These are phyloP conservation scores for Arthrobotrys sphaeroides DNA, from an alignment of 2,329 filamentous ascomycete species.

Conservation along the genomic window DNA sequence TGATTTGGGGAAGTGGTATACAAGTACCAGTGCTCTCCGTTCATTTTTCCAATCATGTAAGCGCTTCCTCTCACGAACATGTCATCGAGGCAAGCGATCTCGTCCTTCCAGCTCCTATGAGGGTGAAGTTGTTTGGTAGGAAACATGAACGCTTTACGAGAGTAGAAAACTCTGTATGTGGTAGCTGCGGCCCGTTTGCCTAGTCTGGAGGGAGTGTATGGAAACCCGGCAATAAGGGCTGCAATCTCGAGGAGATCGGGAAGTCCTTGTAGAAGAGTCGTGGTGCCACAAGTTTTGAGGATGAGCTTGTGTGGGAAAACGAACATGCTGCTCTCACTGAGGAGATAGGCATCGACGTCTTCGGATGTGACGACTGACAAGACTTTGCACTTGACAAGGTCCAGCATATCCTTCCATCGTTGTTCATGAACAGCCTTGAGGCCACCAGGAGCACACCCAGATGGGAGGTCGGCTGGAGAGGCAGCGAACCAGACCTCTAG, in stretches of 20 bases:
- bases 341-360: conserved; percentile 91
- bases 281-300: conserved; percentile 97
- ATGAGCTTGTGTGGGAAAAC: conserved; percentile 99
- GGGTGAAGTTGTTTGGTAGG: conserved; percentile 93
- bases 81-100: conserved; percentile 90
- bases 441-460: conserved; percentile 75
- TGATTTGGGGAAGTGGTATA: conserved; percentile 95
- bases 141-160: conserved; percentile 97
- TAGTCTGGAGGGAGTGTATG: conserved; percentile 68
- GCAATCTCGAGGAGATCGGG: conserved; percentile 93
- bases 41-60: conserved; percentile 99
- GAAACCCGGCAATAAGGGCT: conserved; percentile 85
- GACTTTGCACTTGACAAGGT: conserved; percentile 98
- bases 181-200: conserved; percentile 74
- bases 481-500: conserved; percentile 98
- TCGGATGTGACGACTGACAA: conserved; percentile 93
- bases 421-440: conserved; percentile 86
- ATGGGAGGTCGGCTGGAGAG: conserved; percentile 76
- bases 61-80: conserved; percentile 92
- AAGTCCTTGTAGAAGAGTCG: conserved; percentile 87
- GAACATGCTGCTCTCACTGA: conserved; percentile 99
- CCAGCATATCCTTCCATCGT: conserved; percentile 94
- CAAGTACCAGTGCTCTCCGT: conserved; percentile 98
- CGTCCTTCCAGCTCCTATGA: conserved; percentile 96
- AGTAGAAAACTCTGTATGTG: conserved; percentile 97